Conservation (phyloP, 768 basidiomycete species). For the Goffeauzyma gilvescens region DNA sequence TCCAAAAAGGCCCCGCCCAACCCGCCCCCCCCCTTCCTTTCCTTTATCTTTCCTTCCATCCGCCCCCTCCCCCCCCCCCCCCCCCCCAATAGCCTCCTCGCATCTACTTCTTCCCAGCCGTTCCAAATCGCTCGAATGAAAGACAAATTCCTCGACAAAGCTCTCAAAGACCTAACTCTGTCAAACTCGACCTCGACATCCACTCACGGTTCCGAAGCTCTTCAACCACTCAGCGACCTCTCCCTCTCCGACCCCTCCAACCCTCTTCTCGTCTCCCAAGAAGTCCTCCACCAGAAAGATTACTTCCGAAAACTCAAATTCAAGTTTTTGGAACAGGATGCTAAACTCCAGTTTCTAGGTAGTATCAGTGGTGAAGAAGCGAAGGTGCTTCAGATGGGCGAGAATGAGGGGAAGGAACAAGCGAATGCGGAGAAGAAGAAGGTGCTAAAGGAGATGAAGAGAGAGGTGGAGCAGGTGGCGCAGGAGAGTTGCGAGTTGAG, state of each 20-base stretch:
- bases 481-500: slow-evolving; percentile 44
- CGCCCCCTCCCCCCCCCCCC: too few relatives aligned
- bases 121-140: too few relatives aligned
- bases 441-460: slow-evolving; percentile 47
- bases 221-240: too few relatives aligned
- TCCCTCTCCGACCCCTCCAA: too few relatives aligned
- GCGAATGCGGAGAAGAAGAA: slow-evolving; percentile 56
- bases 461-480: slow-evolving; percentile 41
- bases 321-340: slow-evolving; percentile 73
- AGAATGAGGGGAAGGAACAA: slow-evolving; percentile 47
- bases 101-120: too few relatives aligned
- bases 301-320: slow-evolving; percentile 46
- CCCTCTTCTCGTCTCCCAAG: too few relatives aligned
- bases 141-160: slow-evolving; percentile 22
- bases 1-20: too few relatives aligned
- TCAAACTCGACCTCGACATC: not conserved
- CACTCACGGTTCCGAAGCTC: not conserved
- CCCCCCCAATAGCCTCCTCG: too few relatives aligned
- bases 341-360: slow-evolving; percentile 72
- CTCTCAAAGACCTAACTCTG: slow-evolving; percentile 19
- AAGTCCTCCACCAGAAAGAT: slow-evolving; percentile 11
- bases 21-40: too few relatives aligned
- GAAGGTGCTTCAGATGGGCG: slow-evolving; percentile 57
- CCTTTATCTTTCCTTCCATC: too few relatives aligned
- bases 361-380: slow-evolving; percentile 72